These are phyloP conservation scores for Pseudogymnoascus destructans DNA, from an alignment of 2,329 filamentous ascomycete species.

Conservation along the genomic window DNA sequence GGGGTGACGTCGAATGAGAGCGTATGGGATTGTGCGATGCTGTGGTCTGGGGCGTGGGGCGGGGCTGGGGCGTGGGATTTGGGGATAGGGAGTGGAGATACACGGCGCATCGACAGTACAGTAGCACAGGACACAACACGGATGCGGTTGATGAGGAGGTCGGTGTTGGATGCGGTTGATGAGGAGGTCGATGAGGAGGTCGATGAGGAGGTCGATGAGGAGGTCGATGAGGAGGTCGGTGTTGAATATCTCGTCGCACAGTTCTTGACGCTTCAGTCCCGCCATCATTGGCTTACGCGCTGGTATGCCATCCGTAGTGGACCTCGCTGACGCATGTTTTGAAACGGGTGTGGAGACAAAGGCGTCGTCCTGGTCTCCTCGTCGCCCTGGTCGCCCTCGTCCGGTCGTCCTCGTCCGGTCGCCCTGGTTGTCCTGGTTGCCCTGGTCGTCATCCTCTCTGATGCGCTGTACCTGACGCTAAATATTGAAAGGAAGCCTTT, in stretches of 20 bases:
- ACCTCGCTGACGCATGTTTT: neutral
- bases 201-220: too few species aligned
- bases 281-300: neutral
- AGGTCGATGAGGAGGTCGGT: neutral
- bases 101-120: neutral
- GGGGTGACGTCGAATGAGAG: neutral
- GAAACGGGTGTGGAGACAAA: too few species aligned
- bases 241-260: neutral
- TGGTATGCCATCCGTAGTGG: neutral
- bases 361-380: neutral
- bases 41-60: neutral
- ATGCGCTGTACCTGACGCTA: slow-evolving; percentile 1
- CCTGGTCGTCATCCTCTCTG: too few species aligned
- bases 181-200: too few species aligned
- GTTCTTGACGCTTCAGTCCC: neutral
- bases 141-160: neutral
- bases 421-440: too few species aligned
- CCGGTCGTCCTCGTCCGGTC: too few species aligned
- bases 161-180: neutral
- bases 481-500: neutral
- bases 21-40: neutral
- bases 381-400: too few species aligned
- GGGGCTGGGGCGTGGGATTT: too few species aligned
- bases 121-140: neutral
- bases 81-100: neutral